A percentile compares a stretch with the other conserved stretches of the same genome.
These are phyloP conservation scores for Neocatenulostroma microsporum DNA, from an alignment of 2,329 filamentous ascomycete genomes.

Conservation along the genomic window DNA sequence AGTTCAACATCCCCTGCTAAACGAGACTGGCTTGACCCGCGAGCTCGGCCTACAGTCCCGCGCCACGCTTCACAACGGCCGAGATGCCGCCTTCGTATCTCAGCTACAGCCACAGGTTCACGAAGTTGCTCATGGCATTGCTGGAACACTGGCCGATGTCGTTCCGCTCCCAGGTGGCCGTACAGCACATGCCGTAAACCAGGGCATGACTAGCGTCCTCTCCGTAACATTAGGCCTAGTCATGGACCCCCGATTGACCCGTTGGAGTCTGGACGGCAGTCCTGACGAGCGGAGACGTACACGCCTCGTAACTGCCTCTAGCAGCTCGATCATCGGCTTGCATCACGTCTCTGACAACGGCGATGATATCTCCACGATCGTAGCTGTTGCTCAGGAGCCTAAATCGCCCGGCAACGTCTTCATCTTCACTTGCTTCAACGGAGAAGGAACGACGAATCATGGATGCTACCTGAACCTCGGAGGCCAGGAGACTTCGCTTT, in stretches of 20 bases:
- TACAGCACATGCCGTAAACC: neutral
- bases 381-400: conserved; percentile 3
- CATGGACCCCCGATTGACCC: too few relatives aligned
- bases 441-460: too few relatives aligned
- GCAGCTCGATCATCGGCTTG: conserved; percentile 4
- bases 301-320: too few relatives aligned
- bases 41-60: conserved; percentile 8
- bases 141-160: too few relatives aligned
- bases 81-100: conserved; percentile 16
- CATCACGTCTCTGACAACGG: neutral
- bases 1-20: conserved; percentile 5
- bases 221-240: too few relatives aligned
- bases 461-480: too few relatives aligned
- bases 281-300: too few relatives aligned
- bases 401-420: conserved; percentile 5
- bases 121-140: too few relatives aligned
- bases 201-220: neutral
- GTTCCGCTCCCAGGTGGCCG: too few relatives aligned
- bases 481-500: conserved; percentile 4
- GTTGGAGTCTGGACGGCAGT: too few relatives aligned
- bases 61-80: neutral
- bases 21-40: conserved; percentile 7
- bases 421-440: neutral
- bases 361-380: neutral
- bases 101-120: conserved; percentile 23